Percentiles rank a stretch among this genome's conserved stretches.
Evolutionary conservation across 2,329 filamentous ascomycete genomes (phyloP).

Genomic region (Fusarium avenaceum): DNA sequence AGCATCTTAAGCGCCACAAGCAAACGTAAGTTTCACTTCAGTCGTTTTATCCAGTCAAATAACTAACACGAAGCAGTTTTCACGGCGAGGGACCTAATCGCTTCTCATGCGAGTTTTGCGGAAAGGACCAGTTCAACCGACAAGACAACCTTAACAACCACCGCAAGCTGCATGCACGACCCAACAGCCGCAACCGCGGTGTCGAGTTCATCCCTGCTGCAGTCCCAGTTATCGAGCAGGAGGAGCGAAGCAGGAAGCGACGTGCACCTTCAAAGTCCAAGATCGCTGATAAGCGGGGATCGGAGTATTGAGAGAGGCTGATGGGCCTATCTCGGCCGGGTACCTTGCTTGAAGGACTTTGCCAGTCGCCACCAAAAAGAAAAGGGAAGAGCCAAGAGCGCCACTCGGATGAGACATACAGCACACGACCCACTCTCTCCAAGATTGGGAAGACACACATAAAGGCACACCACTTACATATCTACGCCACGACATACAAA

Average conservation of each 20-base stretch:
- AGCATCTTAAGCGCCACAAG: constrained; percentile 69
- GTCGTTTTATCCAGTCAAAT: neutral
- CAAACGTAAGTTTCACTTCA: constrained; percentile 60
- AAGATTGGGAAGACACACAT: constrained; percentile 27
- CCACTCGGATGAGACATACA: constrained; percentile 44
- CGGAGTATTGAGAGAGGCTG: constrained; percentile 47
- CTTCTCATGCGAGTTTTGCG: constrained; percentile 59
- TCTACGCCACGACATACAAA: constrained; percentile 33
- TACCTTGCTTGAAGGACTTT: constrained; percentile 43
- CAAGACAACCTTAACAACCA: constrained; percentile 60
- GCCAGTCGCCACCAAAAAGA: constrained; percentile 25
- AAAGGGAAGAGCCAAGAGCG: constrained; percentile 31
- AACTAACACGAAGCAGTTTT: constrained; percentile 43
- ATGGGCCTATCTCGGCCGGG: constrained; percentile 28
- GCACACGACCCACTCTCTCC: constrained; percentile 24
- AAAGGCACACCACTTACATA: constrained; percentile 34
- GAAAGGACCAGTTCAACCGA: constrained; percentile 58
- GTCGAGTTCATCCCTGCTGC: constrained; percentile 58
- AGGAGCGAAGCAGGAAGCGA: constrained; percentile 58
- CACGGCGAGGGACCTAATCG: constrained; percentile 58
- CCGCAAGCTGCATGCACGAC: constrained; percentile 57
- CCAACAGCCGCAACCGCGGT: constrained; percentile 57
- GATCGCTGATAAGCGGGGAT: constrained; percentile 50
- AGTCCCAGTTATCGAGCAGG: constrained; percentile 57
- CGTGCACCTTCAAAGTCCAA: constrained; percentile 57